Evolutionary conservation across 495 filamentous ascomycete species (phyloP), one percentile per base, ranked within the genome.

Genomic region (Opeltia flavorubescens): DNA sequence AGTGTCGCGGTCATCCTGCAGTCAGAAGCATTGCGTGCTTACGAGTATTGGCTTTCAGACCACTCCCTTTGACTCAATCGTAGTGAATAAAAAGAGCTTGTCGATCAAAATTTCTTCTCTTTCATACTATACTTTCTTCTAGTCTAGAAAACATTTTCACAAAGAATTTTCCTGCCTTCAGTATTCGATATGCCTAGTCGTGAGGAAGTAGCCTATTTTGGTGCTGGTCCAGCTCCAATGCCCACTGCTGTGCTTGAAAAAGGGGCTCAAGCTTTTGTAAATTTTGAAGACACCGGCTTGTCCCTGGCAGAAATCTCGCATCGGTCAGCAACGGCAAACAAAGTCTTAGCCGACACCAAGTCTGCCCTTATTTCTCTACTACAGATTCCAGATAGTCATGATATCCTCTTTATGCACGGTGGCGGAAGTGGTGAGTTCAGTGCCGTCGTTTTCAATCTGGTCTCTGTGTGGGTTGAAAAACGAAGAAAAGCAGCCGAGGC

Each of bases 231-330:
- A 35, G 87, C 89, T 23, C 68, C 76, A 31, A 72, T 96, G 2
- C 88, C 88, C 2, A 91, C 82, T 7, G 53, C 72, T 9, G 81
- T 95, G 23, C 75, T 94, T 43, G 75, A 83, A 51, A 67, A 65
- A 26, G 89, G 85, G 47, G 75, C 85, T 5, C 59, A 76, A 57
- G 79, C 84, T 12, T 80, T 95, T 33, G 64, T 89, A 47, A 84
- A 96, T 69, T 91, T 80, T 68, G 71, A 93, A 21, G 70, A 78
- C 60, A 84, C 76, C 47, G 88, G 89, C 36, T 66, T 95, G 48
- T 84, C 80, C 50, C 69, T 89, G 36, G 82, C 82, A 50, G 88
- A 95, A 61, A 84, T 93, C 62, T 89, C 82, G 18, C 89, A 96
- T 62, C 87, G 89, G 44, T 87, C 83, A n/a, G 65, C 75, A 30